Conservation (phyloP, 1,284 basidiomycete genomes). For the Coriolopsis trogii region DNA sequence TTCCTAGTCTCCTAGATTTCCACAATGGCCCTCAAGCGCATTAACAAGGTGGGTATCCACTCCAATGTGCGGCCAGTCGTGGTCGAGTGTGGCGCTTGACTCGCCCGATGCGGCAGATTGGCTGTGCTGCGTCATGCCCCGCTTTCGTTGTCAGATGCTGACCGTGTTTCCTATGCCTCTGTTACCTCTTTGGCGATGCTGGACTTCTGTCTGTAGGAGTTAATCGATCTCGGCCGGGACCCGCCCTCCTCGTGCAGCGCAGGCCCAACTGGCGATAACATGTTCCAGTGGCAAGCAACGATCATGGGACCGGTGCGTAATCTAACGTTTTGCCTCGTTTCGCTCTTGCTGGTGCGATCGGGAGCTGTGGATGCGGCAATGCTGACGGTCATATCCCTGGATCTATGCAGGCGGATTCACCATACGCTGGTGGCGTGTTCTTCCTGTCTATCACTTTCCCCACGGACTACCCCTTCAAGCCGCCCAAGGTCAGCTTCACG, state of each 20-base stretch:
- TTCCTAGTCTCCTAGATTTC: slow-evolving; percentile 32
- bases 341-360: slow-evolving; percentile 19
- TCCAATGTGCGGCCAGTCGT: slow-evolving; percentile 3
- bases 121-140: slow-evolving; percentile 13
- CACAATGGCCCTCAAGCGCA: slow-evolving; percentile 94
- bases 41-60: slow-evolving; percentile 84
- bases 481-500: slow-evolving; percentile 98
- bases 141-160: slow-evolving; percentile 18
- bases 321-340: slow-evolving; percentile 13
- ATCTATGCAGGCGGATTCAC: slow-evolving; percentile 78
- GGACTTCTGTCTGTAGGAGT: slow-evolving; percentile 85
- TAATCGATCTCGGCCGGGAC: slow-evolving; percentile 96
- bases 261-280: slow-evolving; percentile 93
- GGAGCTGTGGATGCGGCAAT: slow-evolving; percentile 10
- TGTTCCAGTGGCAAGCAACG: slow-evolving; percentile 98
- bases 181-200: too few species aligned
- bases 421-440: slow-evolving; percentile 95
- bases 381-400: slow-evolving; percentile 12
- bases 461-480: slow-evolving; percentile 98
- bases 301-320: slow-evolving; percentile 93
- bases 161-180: slow-evolving; percentile 15
- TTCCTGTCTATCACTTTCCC: slow-evolving; percentile 95
- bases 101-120: slow-evolving; percentile 13
- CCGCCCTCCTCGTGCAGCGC: slow-evolving; percentile 97
- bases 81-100: slow-evolving; percentile 17